Base-by-base conservation (phyloP, 2,329 filamentous ascomycete species). In the Diplodia intermedia region DNA sequence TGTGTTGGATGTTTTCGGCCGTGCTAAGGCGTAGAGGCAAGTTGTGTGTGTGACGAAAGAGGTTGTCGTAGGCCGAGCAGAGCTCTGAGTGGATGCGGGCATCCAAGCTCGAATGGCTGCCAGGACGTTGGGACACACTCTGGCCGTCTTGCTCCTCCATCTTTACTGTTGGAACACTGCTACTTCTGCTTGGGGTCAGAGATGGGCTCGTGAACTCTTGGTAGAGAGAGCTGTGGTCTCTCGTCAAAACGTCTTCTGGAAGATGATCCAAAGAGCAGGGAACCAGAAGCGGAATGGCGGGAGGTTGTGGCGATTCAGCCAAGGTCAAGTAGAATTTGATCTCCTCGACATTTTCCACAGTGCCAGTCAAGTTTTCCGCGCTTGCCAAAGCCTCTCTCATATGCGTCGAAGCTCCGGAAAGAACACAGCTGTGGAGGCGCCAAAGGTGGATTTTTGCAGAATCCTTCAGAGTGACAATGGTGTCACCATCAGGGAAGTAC, bases 41-140 rank as follows among this genome's bases (percentile, higher is more conserved):
- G 38, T 70, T 73, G 62, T 76, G 75, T 65, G 76, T 75, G 14
- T 71, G 63, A 1, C 71, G 71, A 26, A 79, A 71, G 12, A 80
- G 70, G 7, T 73, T 62, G 23, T 69, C 49, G 54, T 74, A 75
- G 3, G 67, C 40, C 20, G 36, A 40, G 0, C 53, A 49, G 18
- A 65, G 23, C 29, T 65, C 54, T 18, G 23, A 33, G 8, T n/a
- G n/a, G 50, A 31, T 38, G 3, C 23, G 55, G 20, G 38, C 11
- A 11, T 47, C 6, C 11, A 60, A 31, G 7, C 18, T 29, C 2
- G 26, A 26, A 26, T 26, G 26, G 26, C 26, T 26, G 26, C 18
- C 36, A 33, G n/a, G 36, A 26, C 33, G 9, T 56, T 33, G 18
- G 7, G n/a, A 23, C 12, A 5, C 3, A 14, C 23, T 8, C 15